Conservation (phyloP, 176 grass and related monocot genomes). For the Oryza glaberrima region DNA sequence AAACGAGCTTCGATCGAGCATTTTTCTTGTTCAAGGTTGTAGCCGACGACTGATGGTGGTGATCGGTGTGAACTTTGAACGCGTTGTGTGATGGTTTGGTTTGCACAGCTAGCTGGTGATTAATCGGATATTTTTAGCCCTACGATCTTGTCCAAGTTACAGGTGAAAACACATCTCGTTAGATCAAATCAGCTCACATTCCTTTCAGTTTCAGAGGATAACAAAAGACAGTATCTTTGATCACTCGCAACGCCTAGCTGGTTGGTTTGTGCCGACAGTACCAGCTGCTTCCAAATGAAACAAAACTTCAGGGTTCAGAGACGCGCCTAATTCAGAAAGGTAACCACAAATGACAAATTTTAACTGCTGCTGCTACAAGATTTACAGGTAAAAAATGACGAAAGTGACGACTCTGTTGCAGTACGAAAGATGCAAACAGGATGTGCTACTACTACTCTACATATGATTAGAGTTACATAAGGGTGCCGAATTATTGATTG, state of each 20-base stretch:
- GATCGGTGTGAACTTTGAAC: constrained; percentile 11
- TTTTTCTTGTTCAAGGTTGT: constrained; percentile 34
- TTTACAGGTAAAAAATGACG: not conserved
- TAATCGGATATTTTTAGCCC: constrained; percentile 11
- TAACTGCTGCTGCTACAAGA: not conserved
- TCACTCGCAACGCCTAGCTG: constrained; percentile 23
- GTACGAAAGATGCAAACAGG: not conserved
- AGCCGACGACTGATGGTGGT: constrained; percentile 12
- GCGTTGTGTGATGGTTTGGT: not conserved
- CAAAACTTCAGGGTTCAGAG: constrained; percentile 13
- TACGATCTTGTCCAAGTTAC: constrained; percentile 32
- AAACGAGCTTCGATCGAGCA: not conserved
- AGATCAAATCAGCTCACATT: constrained; percentile 14
- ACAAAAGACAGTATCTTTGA: constrained; percentile 5
- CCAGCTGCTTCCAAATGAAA: constrained; percentile 9
- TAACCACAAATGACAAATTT: not conserved
- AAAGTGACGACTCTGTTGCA: not conserved
- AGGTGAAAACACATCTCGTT: constrained; percentile 33
- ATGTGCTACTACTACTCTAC: not conserved
- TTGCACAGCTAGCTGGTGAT: not conserved
- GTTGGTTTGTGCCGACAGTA: constrained; percentile 41
- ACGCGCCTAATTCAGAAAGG: constrained; percentile 12
- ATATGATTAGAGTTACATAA: not conserved
- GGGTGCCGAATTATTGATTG: not conserved
- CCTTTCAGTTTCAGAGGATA: constrained; percentile 4